Conservation (phyloP, 176 grass and related monocot genomes). For the Carex myosuroides region DNA sequence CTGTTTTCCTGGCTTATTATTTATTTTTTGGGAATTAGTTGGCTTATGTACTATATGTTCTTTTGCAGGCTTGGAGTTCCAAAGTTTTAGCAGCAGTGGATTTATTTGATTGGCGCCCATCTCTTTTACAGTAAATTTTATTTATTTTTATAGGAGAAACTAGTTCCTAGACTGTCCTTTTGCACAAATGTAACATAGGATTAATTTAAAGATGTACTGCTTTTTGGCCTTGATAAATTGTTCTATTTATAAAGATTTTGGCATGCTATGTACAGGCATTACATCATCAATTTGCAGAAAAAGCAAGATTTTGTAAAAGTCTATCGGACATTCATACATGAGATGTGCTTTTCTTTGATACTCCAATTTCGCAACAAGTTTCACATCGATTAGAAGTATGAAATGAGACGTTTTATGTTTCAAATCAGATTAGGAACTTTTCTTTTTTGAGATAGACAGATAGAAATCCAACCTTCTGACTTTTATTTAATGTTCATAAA, state of each 20-base stretch:
- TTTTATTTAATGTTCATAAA: too few relatives aligned
- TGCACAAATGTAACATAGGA: conserved; percentile 26
- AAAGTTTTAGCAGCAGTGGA: background rate
- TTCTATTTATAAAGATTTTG: conserved; percentile 12
- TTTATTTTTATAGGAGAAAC: conserved; percentile 28
- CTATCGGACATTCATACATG: background rate
- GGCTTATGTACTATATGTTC: background rate
- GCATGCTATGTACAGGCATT: conserved; percentile 7
- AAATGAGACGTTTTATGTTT: background rate
- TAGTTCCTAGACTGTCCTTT: background rate
- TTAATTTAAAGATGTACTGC: conserved; percentile 2
- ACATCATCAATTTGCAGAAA: background rate
- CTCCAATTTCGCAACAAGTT: background rate
- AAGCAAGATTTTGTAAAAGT: background rate
- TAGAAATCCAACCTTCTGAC: too few relatives aligned
- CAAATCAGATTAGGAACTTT: too few relatives aligned
- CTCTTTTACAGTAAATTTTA: conserved; percentile 11
- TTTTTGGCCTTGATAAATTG: conserved; percentile 14
- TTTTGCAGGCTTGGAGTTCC: conserved; percentile 8
- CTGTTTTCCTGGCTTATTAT: background rate
- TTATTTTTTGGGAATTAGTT: background rate
- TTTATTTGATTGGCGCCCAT: background rate
- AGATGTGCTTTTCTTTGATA: background rate
- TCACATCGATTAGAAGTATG: background rate
- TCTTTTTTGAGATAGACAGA: too few relatives aligned